phyloP scores from a whole-genome alignment of 805 yeast species.

The Metschnikowia drakensbergensis region DNA sequence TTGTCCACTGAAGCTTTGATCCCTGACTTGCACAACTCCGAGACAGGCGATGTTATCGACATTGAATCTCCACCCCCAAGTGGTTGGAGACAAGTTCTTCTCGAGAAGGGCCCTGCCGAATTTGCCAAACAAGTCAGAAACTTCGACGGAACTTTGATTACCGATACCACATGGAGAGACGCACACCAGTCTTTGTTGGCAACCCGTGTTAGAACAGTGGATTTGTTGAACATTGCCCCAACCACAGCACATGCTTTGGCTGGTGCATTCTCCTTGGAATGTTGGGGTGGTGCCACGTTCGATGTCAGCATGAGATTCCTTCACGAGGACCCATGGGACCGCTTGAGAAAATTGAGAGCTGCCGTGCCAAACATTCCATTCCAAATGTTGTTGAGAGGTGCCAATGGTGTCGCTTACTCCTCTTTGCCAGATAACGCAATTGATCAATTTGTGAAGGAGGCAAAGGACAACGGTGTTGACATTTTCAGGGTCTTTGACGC shows the following conservation, averaged over 20 bases:
- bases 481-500: constrained; percentile 98
- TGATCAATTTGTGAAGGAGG: constrained; percentile 93
- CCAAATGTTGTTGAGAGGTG: constrained; percentile 99
- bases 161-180: constrained; percentile 99
- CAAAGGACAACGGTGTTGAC: constrained; percentile 94
- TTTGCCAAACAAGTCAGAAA: constrained; percentile 86
- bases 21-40: constrained; percentile 64
- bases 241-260: constrained; percentile 86
- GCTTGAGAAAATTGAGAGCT: constrained; percentile 81
- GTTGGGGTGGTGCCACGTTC: constrained; percentile 99
- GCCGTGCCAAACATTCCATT: constrained; percentile 97
- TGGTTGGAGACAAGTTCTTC: constrained; percentile 90
- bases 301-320: constrained; percentile 98
- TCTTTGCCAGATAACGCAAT: constrained; percentile 98
- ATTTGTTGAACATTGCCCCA: constrained; percentile 86
- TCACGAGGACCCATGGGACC: constrained; percentile 98
- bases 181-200: constrained; percentile 98
- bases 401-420: constrained; percentile 98
- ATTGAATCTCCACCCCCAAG: constrained; percentile 51
- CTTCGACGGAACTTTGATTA: constrained; percentile 81
- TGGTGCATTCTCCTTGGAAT: constrained; percentile 93
- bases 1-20: constrained; percentile 68
- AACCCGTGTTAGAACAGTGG: constrained; percentile 94
- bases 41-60: constrained; percentile 57
- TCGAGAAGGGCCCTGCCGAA: constrained; percentile 81